Evolutionary conservation across 2,329 filamentous ascomycete genomes (phyloP), one percentile per base, ranked within the genome.

Genomic region (Mycosphaerella sp.): DNA sequence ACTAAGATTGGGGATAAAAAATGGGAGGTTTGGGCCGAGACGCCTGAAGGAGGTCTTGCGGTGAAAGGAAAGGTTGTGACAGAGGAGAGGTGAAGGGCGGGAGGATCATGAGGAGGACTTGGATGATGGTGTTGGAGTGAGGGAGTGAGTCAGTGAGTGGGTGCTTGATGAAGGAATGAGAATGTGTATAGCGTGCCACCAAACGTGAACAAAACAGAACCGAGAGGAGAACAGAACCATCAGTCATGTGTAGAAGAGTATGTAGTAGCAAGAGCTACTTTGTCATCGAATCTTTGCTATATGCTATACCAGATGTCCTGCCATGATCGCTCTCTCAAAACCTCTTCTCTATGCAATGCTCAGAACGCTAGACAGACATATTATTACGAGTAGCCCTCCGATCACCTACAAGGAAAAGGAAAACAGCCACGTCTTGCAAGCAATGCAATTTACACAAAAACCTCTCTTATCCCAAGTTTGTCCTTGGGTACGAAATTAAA

Each of bases 401-500:
- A n/a, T 25, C 21, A 25, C 7, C 7, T 25, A 25, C 4, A 25
- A 25, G 21, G 5, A 25, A 25, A 4, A 5, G n/a, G n/a, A n/a
- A 25, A 1, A 6, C 30, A 34, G 3, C 13, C 30, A 9, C 8
- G 6, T n/a, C 30, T 34, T n/a, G 4, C 30, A 10, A 34, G 1
- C 30, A 12, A 34, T 5, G 30, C 30, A 34, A 34, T 10, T 5
- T 10, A 34, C 30, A 34, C 7, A n/a, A 5, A 34, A 12, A 2
- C 13, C 4, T 25, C 14, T 55, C 45, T 54, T 25, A 63, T 50
- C 8, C 81, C 81, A 64, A 91, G 79, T 59, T 85, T 72, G 56
- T 83, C 80, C 73, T 86, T 89, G 2, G 90, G 90, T 64, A 96
- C 69, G 69, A 93, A 93, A 4, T 89, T 89, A 80, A 88, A 95